These are phyloP conservation scores for Dactylellina drechsleri DNA, from an alignment of 2,329 filamentous ascomycete genomes.

Conservation along the genomic window DNA sequence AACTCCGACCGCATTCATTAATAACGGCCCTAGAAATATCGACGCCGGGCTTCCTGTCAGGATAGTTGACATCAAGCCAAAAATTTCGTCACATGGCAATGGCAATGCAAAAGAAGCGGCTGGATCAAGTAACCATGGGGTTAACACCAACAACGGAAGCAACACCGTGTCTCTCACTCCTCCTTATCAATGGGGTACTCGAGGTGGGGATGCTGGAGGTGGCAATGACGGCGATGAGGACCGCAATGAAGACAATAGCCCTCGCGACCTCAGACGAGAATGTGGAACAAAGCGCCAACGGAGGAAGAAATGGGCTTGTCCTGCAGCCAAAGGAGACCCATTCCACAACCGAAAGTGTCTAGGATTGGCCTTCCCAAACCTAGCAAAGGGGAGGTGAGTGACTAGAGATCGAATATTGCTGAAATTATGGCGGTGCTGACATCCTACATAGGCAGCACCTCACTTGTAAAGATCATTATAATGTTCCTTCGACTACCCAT, in stretches of 20 bases:
- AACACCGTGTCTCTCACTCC: slow-evolving; percentile 12
- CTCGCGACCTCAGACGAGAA: background rate
- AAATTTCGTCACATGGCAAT: background rate
- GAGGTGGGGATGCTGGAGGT: background rate
- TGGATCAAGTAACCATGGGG: background rate
- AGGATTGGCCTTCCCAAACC: slow-evolving; percentile 41
- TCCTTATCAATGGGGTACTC: slow-evolving; percentile 28
- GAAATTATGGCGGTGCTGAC: background rate
- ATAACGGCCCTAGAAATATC: too few relatives aligned
- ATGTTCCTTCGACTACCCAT: slow-evolving; percentile 21
- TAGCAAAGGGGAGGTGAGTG: slow-evolving; percentile 41
- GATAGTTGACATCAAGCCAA: background rate
- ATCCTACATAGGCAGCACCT: slow-evolving; percentile 36
- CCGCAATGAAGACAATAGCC: slow-evolving; percentile 6
- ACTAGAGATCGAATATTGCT: background rate
- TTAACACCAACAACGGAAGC: background rate
- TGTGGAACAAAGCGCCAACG: background rate
- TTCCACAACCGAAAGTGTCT: slow-evolving; percentile 39
- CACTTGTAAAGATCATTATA: slow-evolving; percentile 21
- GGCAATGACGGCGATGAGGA: background rate
- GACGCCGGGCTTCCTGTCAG: background rate
- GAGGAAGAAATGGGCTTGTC: slow-evolving; percentile 36
- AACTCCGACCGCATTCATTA: too few relatives aligned
- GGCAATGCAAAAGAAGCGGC: slow-evolving; percentile 2
- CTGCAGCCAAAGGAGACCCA: slow-evolving; percentile 47